These are phyloP conservation scores for Ganoderma meredithae DNA, from an alignment of 1,284 basidiomycete genomes.

Conservation along the genomic window DNA sequence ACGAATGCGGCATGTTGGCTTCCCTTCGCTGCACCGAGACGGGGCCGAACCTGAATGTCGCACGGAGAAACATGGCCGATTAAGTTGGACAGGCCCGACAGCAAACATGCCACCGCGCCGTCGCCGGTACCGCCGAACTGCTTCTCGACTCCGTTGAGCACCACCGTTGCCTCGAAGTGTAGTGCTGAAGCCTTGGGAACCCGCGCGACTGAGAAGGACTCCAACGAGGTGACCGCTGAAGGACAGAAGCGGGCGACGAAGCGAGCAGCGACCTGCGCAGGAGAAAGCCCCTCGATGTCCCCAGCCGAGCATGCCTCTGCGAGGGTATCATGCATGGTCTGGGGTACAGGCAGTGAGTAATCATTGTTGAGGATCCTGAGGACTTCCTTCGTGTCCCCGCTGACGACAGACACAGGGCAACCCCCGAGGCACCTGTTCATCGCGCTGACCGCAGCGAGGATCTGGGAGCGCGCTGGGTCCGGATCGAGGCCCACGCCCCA, in stretches of 20 bases:
- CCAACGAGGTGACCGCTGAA: neutral
- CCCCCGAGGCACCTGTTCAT: constrained; percentile 60
- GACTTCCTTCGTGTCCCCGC: constrained; percentile 16
- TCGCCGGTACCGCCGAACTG: neutral
- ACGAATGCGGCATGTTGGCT: constrained; percentile 73
- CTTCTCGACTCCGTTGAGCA: neutral
- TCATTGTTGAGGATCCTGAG: constrained; percentile 63
- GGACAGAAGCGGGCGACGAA: neutral
- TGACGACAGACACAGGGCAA: constrained; percentile 16
- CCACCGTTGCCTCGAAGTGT: neutral
- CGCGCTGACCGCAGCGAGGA: constrained; percentile 92
- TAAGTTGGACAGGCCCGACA: neutral
- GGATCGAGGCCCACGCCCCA: constrained; percentile 97
- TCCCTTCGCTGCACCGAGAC: constrained; percentile 6
- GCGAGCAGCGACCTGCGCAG: constrained; percentile 73
- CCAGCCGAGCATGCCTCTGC: constrained; percentile 4
- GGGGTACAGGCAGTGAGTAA: constrained; percentile 69
- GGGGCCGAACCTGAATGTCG: constrained; percentile 47
- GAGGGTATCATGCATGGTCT: constrained; percentile 44
- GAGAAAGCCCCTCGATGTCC: constrained; percentile 73
- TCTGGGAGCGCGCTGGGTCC: constrained; percentile 93
- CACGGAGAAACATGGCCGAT: constrained; percentile 66
- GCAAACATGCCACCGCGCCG: neutral
- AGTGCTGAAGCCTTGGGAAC: neutral
- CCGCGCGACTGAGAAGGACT: neutral